A percentile compares a stretch with the other conserved stretches of the same genome.
Conservation (phyloP, 352 stramenopile species). For the Halophytophthora batemanensis region DNA sequence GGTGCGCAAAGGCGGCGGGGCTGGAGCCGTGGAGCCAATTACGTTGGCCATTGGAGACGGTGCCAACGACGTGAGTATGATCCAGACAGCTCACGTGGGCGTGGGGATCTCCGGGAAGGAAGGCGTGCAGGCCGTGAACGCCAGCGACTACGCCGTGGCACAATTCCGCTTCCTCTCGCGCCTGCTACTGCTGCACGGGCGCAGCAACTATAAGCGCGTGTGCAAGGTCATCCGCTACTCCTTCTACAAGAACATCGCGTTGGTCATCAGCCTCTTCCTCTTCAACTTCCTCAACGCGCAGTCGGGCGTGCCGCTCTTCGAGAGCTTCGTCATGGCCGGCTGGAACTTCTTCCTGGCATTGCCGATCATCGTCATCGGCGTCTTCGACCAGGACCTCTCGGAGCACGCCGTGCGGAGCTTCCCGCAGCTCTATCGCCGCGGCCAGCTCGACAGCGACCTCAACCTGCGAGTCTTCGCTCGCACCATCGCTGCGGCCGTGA, state of each 20-base stretch:
- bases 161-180: constrained; percentile 95
- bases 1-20: constrained; percentile 37
- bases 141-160: constrained; percentile 91
- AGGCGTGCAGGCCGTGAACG: constrained; percentile 96
- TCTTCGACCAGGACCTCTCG: constrained; percentile 70
- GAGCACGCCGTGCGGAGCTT: constrained; percentile 43
- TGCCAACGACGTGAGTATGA: constrained; percentile 99
- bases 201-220: constrained; percentile 96
- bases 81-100: constrained; percentile 96
- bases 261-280: constrained; percentile 92
- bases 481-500: constrained; percentile 51
- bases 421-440: constrained; percentile 49
- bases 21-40: constrained; percentile 45
- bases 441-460: constrained; percentile 53
- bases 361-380: constrained; percentile 84
- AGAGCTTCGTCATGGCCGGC: constrained; percentile 73
- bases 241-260: constrained; percentile 98
- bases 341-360: constrained; percentile 89
- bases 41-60: constrained; percentile 97
- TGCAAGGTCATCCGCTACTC: constrained; percentile 94
- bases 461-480: constrained; percentile 52
- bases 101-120: constrained; percentile 98
- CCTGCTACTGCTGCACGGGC: constrained; percentile 94
- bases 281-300: constrained; percentile 93
- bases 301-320: constrained; percentile 78